Base-by-base conservation (phyloP, 2,329 filamentous ascomycete species). In the Plenodomus biglobosus region DNA sequence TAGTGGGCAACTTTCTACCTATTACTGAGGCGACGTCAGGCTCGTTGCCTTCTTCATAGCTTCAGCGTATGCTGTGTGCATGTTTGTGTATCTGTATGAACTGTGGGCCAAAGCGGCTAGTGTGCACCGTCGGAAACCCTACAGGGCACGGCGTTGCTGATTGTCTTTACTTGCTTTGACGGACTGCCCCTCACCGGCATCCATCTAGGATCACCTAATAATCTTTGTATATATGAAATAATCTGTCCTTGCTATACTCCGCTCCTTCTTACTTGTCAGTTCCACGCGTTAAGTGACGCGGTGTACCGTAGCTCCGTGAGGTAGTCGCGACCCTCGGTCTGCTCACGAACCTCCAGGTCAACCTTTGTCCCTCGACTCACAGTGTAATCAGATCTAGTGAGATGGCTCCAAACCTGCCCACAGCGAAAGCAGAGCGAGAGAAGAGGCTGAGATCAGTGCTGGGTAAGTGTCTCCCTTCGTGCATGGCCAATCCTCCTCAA, bases 1-100 rank as follows among this genome's bases (percentile, higher is more conserved):
- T 99, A 65, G 87, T 99, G 40, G 94, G 94, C 41, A 99, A 99
- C 69, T 99, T 99, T 71, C 74, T 99, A 53, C 94, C 94, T 2
- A 91, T 95, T 68, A 85, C 91, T 64, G 66, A 69, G n/a, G 56
- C 60, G 10, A 59, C 59, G 2, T 58, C 66, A 18, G 56, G 59
- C 11, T 47, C 58, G 34, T 18, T 61, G n/a, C 44, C 61, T 20
- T 50, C 50, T 34, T 54, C 47, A 18, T 59, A 42, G 18, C 15
- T 15, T 11, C 19, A 3, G 16, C 13, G n/a, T 8, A 11, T 11
- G 5, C 8, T 35, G 6, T 21, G 17, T 21, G 20, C 8, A 8
- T 21, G 16, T 10, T 7, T 15, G 38, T 38, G 36, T 21, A 24
- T n/a, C 20, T 42, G 15, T 42, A 39, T 3, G n/a, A 27, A 24